Evolutionary conservation across 2,329 filamentous ascomycete species (phyloP), one percentile per base, ranked within the genome.

Genomic region (Talaromyces islandicus): DNA sequence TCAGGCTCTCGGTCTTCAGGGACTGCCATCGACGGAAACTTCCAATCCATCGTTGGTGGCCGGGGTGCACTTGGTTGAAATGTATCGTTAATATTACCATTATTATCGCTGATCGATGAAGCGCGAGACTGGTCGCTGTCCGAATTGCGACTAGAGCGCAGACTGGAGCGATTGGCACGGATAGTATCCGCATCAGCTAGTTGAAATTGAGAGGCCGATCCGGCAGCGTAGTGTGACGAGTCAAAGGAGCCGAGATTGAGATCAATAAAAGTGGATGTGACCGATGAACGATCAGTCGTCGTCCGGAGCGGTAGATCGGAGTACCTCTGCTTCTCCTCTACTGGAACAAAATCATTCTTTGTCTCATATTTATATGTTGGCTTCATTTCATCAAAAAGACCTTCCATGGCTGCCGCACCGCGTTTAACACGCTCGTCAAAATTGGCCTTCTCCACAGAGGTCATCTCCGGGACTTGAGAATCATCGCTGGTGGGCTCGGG

Each of bases 281-380:
- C 78, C 0, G 78, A 80, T 6, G 76, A 80, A 14, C 77, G 73
- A 62, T 78, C 76, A 17, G 75, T 77, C n/a, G 75, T 74, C 1
- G 71, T 74, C 59, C 78, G 73, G 21, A 80, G 76, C 7, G 84
- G 82, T 5, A 87, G 74, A 67, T 86, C 84, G 1, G 83, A 84
- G 2, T 69, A 66, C 25, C 78, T 78, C 51, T 77, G 75, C 65
- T 68, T 69, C 11, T 70, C 65, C 63, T 78, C 71, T 25, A 80
- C 69, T 0, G 77, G 77, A 4, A 80, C 72, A 62, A 80, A 78
- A 66, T 77, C 77, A 52, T 79, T 80, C 54, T 83, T 77, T 7
- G 78, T 80, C 64, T 83, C 81, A 66, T 85, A 84, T 59, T 79
- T 80, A 68, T 87, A 87, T n/a, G 80, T 82, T 7, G 80, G 80